Percentiles rank a stretch among this genome's conserved stretches.
These are phyloP conservation scores for Skeletonema marinoi DNA, from an alignment of 108 stramenopile genomes.

Conservation along the genomic window DNA sequence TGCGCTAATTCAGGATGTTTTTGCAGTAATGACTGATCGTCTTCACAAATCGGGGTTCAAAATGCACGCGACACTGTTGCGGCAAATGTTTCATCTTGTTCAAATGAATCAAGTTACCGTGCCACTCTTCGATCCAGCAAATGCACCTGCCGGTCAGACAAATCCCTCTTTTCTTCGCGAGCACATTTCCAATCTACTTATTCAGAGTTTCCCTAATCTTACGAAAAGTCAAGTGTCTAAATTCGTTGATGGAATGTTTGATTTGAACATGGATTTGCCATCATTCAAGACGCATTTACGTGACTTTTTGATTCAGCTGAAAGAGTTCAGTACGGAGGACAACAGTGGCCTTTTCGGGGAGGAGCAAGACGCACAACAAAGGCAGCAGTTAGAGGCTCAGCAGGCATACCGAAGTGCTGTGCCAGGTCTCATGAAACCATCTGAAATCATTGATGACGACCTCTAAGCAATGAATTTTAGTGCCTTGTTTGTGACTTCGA, in stretches of 20 bases:
- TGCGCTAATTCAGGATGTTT: slow-evolving; percentile 96
- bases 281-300: slow-evolving; percentile 98
- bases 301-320: slow-evolving; percentile 97
- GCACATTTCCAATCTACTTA: slow-evolving; percentile 90
- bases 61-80: slow-evolving; percentile 97
- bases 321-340: slow-evolving; percentile 98
- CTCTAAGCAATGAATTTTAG: slow-evolving; percentile 44
- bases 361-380: slow-evolving; percentile 82
- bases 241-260: slow-evolving; percentile 98
- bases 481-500: background rate
- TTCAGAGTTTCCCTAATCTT: slow-evolving; percentile 94
- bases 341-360: slow-evolving; percentile 94
- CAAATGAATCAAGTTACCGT: slow-evolving; percentile 94
- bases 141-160: slow-evolving; percentile 77
- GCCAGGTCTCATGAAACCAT: slow-evolving; percentile 96
- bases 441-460: slow-evolving; percentile 94
- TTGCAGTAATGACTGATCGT: slow-evolving; percentile 98
- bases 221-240: slow-evolving; percentile 85
- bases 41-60: slow-evolving; percentile 98
- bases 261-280: slow-evolving; percentile 93
- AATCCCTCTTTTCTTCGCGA: slow-evolving; percentile 91
- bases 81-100: slow-evolving; percentile 95
- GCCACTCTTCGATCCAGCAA: slow-evolving; percentile 89
- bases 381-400: slow-evolving; percentile 64
- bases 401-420: slow-evolving; percentile 89